Evolutionary conservation across 768 basidiomycete species (phyloP), one percentile per base, ranked within the genome.

Genomic region (Xanthoconium purpureum): DNA sequence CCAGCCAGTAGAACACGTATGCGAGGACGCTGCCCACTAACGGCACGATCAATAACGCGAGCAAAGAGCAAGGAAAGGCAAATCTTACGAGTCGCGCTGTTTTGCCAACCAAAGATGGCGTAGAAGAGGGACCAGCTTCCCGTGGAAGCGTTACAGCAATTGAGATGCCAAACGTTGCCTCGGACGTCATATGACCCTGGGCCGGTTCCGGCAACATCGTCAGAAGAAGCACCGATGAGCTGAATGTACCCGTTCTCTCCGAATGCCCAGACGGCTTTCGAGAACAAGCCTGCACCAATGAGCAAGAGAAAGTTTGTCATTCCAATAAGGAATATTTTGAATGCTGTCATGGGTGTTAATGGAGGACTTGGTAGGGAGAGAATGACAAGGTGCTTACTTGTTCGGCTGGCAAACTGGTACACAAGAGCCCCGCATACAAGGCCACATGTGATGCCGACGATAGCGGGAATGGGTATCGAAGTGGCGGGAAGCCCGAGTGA

Each of bases 241-340:
- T 66, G 61, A 61, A 85, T 82, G 76, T 84, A 96, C 10, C 74
- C 74, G 65, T 94, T 76, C 63, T 75, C 71, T 69, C 97, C 74
- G 76, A 93, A 93, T 35, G 80, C 74, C 63, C 85, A 84, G 20
- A 92, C 77, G 5, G 87, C 79, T 72, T 84, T 89, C 62, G 87
- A 88, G 76, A 96, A 94, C 29, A 99, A 81, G 15, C 96, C 96
- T 0, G 96, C 88, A 29, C 96, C 96, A 71, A 99, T 92, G 64
- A 98, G 84, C 62, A 98, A 81, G 47, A 99, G 77, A 60, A 98
- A 74, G 77, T 92, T 91, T 50, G 96, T 96, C 79, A 97, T 98
- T 49, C 84, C 77, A 63, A 98, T 75, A 52, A 99, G 81, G 86
- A 98, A 98, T 61, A 94, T 74, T 36, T 83, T 85, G 35, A 98